Base-by-base conservation (phyloP, 495 filamentous ascomycete genomes). In the Aspergillus diversus region DNA sequence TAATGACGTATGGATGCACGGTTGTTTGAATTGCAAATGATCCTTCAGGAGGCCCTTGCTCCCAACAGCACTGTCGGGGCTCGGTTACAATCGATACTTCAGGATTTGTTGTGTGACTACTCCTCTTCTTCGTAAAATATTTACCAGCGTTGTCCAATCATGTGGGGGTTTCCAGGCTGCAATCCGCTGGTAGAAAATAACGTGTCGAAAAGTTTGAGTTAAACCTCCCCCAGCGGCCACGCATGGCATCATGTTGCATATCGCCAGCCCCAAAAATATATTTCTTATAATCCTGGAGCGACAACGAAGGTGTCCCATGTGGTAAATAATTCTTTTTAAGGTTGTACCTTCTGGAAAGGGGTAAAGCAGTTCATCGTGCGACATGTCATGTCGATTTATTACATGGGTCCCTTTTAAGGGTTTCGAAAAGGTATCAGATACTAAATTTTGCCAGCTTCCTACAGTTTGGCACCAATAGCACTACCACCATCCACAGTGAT, bases 401-500 rank as follows among this genome's bases (percentile, higher is more conserved):
- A 50, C 47, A 50, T 50, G 47, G 47, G 16, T 27, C 21, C 21
- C 21, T 31, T 31, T 50, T 17, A 31, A 6, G 9, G 47, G 47
- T 9, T 27, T 27, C 27, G 16, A 9, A 50, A 17, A 31, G 31
- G 47, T 59, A 13, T 43, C 27, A 35, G 17, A 4, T n/a, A 8
- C 11, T 33, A 33, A 39, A 51, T 4, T 50, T 50, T 50, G 5
- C 16, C 11, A 21, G 5, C 48, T n/a, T 37, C 60, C 70, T 80
- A 89, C 67, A 89, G 61, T 73, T 84, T 89, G 12, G 83, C 72
- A 39, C 65, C 69, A 53, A 87, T 75, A 17, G 80, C 73, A 60
- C 74, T 81, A 8, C 90, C 90, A 4, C 90, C 90, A 75, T 93
- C 90, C 58, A 92, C 68, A 13, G 86, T 73, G 66, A 93, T 86